Conservation (phyloP, 257 asterid species). For the Thymus quinquecostatus region DNA sequence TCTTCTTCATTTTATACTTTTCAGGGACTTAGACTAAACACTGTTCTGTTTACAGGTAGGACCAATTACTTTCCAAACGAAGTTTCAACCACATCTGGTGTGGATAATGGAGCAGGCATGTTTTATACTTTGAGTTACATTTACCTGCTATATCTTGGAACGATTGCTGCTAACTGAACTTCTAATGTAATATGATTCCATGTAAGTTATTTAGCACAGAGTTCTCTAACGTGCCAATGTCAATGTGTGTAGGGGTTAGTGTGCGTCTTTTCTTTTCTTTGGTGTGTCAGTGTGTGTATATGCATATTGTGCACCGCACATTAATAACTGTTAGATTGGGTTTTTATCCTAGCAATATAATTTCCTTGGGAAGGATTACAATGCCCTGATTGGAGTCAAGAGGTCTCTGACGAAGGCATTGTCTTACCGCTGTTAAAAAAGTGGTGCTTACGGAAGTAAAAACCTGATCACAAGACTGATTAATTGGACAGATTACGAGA, state of each 20-base stretch:
- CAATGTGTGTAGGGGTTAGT: not conserved
- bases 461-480: not conserved
- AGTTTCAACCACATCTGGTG: slow-evolving; percentile 65
- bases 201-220: not conserved
- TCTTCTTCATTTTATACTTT: not conserved
- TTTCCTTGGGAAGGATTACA: not conserved
- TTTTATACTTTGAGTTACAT: slow-evolving; percentile 18
- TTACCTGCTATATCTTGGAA: slow-evolving; percentile 4
- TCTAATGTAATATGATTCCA: not conserved
- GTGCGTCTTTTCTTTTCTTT: too few species aligned
- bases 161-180: not conserved
- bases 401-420: not conserved
- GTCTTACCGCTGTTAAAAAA: not conserved
- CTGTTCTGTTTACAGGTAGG: slow-evolving; percentile 55
- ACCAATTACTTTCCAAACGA: slow-evolving; percentile 63
- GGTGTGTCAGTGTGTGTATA: too few species aligned
- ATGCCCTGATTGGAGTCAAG: not conserved
- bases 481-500: not conserved
- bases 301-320: not conserved
- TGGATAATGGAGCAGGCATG: slow-evolving; percentile 77
- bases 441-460: not conserved
- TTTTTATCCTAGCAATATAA: not conserved
- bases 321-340: not conserved
- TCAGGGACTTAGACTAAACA: slow-evolving; percentile 3
- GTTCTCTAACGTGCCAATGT: not conserved